A percentile compares a stretch with the other conserved stretches of the same genome.
phyloP scores from a whole-genome alignment of 257 asterid genomes.

The Gentiana macrophylla region DNA sequence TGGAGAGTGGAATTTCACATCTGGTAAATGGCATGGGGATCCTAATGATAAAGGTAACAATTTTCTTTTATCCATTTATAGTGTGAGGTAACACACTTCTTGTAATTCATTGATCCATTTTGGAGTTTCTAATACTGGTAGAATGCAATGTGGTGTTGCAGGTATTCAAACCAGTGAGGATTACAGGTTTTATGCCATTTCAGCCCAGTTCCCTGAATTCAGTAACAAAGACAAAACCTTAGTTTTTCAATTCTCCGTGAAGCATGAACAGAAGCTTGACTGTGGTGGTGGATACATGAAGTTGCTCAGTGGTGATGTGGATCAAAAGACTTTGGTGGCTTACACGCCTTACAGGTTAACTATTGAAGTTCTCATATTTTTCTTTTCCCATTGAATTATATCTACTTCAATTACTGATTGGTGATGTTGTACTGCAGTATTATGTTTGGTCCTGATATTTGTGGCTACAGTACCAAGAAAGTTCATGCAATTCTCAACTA shows the following conservation, averaged over 20 bases:
- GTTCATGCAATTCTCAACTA: conserved; percentile 82
- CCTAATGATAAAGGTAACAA: conserved; percentile 56
- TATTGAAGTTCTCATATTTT: too few species aligned
- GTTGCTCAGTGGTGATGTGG: conserved; percentile 59
- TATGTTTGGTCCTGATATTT: conserved; percentile 41
- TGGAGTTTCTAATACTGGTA: not conserved
- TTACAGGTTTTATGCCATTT: conserved; percentile 83
- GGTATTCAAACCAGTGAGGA: conserved; percentile 96
- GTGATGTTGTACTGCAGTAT: too few species aligned
- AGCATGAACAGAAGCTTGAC: conserved; percentile 99
- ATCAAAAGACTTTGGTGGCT: conserved; percentile 15
- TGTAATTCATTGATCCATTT: too few species aligned
- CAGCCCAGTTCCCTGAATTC: conserved; percentile 92
- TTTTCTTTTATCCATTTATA: not conserved
- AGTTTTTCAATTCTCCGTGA: conserved; percentile 88
- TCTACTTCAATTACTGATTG: too few species aligned
- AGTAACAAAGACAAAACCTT: conserved; percentile 86
- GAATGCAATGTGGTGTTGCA: conserved; percentile 9
- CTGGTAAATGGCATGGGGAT: conserved; percentile 98
- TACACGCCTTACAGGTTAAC: conserved; percentile 8
- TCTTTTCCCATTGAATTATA: too few species aligned
- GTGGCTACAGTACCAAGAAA: conserved; percentile 78
- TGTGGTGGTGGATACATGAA: conserved; percentile 99
- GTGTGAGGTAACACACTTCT: too few species aligned
- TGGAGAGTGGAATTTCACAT: conserved; percentile 94